phyloP scores from a whole-genome alignment of 345 rosid genomes.

The Sonneratia caseolaris region DNA sequence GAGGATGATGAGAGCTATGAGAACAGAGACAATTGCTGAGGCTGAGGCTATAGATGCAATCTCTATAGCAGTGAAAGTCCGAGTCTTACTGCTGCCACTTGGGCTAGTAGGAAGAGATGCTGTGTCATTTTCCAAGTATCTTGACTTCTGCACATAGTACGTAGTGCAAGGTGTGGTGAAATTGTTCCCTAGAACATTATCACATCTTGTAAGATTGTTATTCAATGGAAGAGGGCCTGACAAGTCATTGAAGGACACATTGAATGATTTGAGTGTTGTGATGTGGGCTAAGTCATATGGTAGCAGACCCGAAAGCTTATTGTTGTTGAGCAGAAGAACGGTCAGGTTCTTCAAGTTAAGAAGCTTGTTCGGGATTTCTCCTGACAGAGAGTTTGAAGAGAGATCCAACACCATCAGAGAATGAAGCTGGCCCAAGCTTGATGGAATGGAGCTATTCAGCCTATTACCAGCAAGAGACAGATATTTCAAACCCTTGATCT shows the following conservation, averaged over 20 bases:
- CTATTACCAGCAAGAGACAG: constrained; percentile 52
- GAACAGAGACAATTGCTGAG: constrained; percentile 46
- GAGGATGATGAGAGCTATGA: constrained; percentile 33
- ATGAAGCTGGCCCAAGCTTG: constrained; percentile 30
- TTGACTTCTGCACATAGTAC: constrained; percentile 16
- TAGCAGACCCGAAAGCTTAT: constrained; percentile 48
- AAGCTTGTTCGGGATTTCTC: constrained; percentile 37
- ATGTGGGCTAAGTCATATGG: constrained; percentile 43
- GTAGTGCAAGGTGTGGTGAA: constrained; percentile 34
- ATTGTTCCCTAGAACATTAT: constrained; percentile 47
- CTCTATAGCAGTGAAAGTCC: constrained; percentile 36
- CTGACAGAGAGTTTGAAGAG: constrained; percentile 48
- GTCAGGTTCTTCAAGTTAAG: constrained; percentile 36
- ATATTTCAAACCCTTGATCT: constrained; percentile 26
- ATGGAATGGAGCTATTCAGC: constrained; percentile 41
- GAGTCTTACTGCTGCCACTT: constrained; percentile 1
- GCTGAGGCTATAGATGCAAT: constrained; percentile 50
- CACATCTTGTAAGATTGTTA: constrained; percentile 31
- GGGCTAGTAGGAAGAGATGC: constrained; percentile 15
- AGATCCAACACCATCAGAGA: constrained; percentile 44
- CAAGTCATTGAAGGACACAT: constrained; percentile 51
- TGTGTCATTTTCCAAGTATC: constrained; percentile 10
- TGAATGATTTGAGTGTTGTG: constrained; percentile 34
- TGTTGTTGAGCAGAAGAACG: constrained; percentile 46
- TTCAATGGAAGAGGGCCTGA: constrained; percentile 49